Evolutionary conservation across 331 rosid species (phyloP).

Genomic region (Erythrophleum ivorense): DNA sequence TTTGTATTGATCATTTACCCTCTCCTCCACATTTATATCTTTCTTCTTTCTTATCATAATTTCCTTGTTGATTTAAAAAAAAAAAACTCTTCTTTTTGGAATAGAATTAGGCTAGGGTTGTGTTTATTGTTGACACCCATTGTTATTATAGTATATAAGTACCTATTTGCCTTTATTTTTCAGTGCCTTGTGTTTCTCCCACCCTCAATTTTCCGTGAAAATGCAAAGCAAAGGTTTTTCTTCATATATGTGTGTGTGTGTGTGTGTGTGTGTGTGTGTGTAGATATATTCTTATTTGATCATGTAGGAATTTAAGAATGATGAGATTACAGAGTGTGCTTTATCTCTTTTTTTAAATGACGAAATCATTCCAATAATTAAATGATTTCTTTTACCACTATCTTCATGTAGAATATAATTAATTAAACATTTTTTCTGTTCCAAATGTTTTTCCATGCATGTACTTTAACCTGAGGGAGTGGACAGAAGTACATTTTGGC

Average conservation of each 20-base stretch:
- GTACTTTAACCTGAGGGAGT: constrained; percentile 9
- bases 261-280: too few species aligned
- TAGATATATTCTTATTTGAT: too few species aligned
- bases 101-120: not conserved
- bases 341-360: not conserved
- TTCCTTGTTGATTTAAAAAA: not conserved
- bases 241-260: not conserved
- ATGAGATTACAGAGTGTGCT: too few species aligned
- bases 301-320: too few species aligned
- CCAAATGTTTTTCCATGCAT: constrained; percentile 10
- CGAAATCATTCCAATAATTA: constrained; percentile 5
- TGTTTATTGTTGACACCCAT: too few species aligned
- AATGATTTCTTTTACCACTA: constrained; percentile 15
- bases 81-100: not conserved
- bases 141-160: not conserved
- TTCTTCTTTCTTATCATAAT: too few species aligned
- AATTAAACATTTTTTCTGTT: constrained; percentile 21
- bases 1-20: not conserved
- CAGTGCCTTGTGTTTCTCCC: too few species aligned
- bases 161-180: too few species aligned
- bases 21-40: not conserved
- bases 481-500: constrained; percentile 20
- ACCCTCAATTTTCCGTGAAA: not conserved
- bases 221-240: constrained; percentile 6
- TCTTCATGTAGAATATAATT: not conserved